Evolutionary conservation across 2,329 filamentous ascomycete species (phyloP).

Genomic region (Phyllosticta citriasiana): DNA sequence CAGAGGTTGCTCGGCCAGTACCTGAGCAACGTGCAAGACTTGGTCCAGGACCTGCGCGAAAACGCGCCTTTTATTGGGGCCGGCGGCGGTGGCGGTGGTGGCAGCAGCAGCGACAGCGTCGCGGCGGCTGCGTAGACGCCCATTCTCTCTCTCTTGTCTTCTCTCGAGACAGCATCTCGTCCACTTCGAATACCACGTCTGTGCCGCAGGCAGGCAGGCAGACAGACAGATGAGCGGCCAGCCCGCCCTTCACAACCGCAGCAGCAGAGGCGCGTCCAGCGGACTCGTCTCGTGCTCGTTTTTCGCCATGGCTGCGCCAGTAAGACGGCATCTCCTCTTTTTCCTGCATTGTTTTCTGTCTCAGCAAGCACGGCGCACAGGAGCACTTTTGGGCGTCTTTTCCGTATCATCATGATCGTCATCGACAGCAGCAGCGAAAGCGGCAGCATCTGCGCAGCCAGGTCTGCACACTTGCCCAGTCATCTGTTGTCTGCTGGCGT

Average conservation of each 20-base stretch:
- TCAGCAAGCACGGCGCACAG: too few species aligned
- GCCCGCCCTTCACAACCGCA: neutral
- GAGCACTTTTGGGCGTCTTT: too few species aligned
- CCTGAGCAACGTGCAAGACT: conserved; percentile 64
- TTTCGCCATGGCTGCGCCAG: neutral
- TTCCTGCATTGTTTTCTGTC: neutral
- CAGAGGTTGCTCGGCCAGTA: conserved; percentile 67
- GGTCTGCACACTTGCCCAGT: too few species aligned
- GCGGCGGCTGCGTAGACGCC: neutral
- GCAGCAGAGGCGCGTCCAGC: neutral
- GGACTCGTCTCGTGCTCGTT: too few species aligned
- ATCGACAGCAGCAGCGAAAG: too few species aligned
- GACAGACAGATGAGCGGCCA: neutral
- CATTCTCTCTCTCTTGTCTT: neutral
- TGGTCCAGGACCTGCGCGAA: conserved; percentile 74
- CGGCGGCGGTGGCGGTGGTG: neutral
- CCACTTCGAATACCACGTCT: neutral
- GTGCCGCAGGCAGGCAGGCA: neutral
- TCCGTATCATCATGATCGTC: too few species aligned
- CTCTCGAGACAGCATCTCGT: neutral
- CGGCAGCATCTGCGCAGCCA: too few species aligned
- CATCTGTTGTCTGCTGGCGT: too few species aligned
- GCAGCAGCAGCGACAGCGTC: neutral
- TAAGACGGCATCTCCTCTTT: neutral
- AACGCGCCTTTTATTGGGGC: conserved; percentile 48